These are phyloP conservation scores for Rauvolfia tetraphylla DNA, from an alignment of 257 asterid species.

Conservation along the genomic window DNA sequence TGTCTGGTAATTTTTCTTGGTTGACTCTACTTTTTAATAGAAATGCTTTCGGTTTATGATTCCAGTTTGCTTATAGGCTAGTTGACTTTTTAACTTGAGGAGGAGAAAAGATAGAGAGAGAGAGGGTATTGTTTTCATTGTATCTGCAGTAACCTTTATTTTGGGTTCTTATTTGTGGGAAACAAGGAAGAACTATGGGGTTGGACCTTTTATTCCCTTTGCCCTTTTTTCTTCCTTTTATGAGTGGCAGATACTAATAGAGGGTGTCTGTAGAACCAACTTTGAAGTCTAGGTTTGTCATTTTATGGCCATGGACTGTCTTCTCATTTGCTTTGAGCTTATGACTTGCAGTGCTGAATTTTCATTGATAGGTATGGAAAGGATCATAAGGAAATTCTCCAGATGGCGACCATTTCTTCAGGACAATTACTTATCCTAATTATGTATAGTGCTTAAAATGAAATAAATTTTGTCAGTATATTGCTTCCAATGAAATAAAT, in stretches of 20 bases:
- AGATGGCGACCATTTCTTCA: background rate
- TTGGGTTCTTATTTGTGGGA: background rate
- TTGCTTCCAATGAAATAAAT: too few relatives aligned
- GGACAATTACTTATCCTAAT: background rate
- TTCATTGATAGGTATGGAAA: background rate
- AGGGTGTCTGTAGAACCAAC: background rate
- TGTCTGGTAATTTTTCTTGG: constrained; percentile 61
- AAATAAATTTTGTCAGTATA: background rate
- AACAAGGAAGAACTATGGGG: background rate
- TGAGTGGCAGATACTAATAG: background rate
- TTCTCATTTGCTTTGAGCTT: background rate
- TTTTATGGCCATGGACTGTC: background rate
- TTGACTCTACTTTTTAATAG: background rate
- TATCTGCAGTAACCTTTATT: background rate
- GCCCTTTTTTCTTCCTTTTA: background rate
- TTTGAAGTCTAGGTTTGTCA: background rate
- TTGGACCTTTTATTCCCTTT: background rate
- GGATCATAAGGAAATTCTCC: constrained; percentile 8
- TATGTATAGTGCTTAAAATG: background rate
- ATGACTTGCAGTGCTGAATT: background rate
- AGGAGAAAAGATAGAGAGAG: background rate
- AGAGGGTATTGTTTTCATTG: background rate
- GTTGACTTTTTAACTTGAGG: background rate
- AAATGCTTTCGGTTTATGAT: constrained; percentile 6
- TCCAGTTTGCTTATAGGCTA: background rate